Base-by-base conservation (phyloP, 345 rosid genomes). In the Populus simonii region DNA sequence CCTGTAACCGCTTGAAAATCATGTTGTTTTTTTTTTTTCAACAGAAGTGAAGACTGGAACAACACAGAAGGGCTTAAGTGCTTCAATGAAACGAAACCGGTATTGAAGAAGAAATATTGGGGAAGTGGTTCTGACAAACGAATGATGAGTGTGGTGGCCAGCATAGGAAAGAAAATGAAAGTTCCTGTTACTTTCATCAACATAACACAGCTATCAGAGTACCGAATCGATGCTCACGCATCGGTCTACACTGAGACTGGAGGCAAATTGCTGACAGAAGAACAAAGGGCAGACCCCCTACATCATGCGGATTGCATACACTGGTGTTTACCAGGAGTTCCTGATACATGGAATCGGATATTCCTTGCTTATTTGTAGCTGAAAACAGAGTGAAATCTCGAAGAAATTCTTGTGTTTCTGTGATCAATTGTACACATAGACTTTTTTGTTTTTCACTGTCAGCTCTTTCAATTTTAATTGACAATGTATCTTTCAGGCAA, bases 281-380 rank as follows among this genome's bases (percentile, higher is more conserved):
- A 92, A 75, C 77, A 95, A 77, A 91, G 78, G 72, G 89, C 92
- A 1, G 90, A 93, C 74, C 98, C 99, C 0, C 35, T 85, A 39
- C 87, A 17, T 22, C 53, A 93, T 27, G 98, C 99, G 13, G 99
- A 95, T 80, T 95, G 98, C 85, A 95, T 95, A 73, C 99, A 95
- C n/a, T 95, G 98, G 98, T 95, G 99, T 35, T 74, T 95, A 75
- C 99, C 98, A 2, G 97, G 98, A 35, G 85, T 95, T 23, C 97
- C 99, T 0, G 99, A 95, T 76, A 90, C 98, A 0, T 95, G 97
- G 97, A 95, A 93, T 74, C 97, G 83, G 67, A 88, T 95, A 53
- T 75, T 95, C 35, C 85, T 89, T 33, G 97, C 98, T 27, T 84
- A 88, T 79, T 85, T 95, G 91, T 95, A 92, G 78, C 38, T 75